phyloP scores from a whole-genome alignment of 176 grass and related monocot species.

The Cocos nucifera region DNA sequence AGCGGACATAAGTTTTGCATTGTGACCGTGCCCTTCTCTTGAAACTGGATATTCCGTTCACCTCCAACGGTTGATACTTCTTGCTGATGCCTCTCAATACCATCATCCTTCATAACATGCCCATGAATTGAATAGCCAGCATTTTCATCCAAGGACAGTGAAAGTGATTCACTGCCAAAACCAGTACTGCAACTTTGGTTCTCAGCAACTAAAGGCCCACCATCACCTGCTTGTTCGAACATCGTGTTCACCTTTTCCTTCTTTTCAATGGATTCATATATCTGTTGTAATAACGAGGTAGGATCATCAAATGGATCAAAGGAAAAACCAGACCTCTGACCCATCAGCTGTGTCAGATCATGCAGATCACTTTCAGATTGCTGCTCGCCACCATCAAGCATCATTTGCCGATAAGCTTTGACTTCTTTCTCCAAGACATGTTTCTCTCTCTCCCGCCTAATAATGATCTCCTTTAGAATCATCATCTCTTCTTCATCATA shows the following conservation, averaged over 20 bases:
- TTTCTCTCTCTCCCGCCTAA: slow-evolving; percentile 59
- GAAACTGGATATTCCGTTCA: neutral
- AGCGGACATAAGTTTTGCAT: neutral
- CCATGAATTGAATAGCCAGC: neutral
- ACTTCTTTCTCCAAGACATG: slow-evolving; percentile 58
- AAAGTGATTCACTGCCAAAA: neutral
- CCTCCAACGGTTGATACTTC: slow-evolving; percentile 6
- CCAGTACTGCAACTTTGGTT: neutral
- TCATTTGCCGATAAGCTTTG: slow-evolving; percentile 48
- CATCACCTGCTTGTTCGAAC: neutral
- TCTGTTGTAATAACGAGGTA: neutral
- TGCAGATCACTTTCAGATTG: slow-evolving; percentile 26
- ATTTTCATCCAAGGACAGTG: neutral
- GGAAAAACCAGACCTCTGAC: neutral
- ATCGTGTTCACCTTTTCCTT: neutral
- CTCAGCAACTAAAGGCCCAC: neutral
- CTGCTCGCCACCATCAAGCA: slow-evolving; percentile 2
- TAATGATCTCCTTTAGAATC: slow-evolving; percentile 72
- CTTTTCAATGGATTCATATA: slow-evolving; percentile 15
- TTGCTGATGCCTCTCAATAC: neutral
- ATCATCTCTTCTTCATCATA: slow-evolving; percentile 83
- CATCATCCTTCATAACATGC: neutral
- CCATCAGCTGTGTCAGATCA: neutral
- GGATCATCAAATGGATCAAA: slow-evolving; percentile 8
- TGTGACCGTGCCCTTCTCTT: slow-evolving; percentile 34